Base-by-base conservation (phyloP, 1,284 basidiomycete genomes). In the Cutaneotrichosporon sp. region DNA sequence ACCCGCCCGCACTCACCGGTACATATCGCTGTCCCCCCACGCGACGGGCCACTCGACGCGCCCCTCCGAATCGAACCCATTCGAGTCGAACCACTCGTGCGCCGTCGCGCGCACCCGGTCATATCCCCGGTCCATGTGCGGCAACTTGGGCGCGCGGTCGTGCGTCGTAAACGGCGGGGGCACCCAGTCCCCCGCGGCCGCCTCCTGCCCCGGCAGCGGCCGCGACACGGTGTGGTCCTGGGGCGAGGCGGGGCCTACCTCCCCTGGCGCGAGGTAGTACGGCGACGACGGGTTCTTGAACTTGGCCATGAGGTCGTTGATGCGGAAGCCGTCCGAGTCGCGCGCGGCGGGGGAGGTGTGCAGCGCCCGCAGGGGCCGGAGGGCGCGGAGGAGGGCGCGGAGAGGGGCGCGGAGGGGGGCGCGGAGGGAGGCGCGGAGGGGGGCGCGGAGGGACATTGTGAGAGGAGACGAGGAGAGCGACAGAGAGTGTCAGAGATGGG, bases 11-110 rank as follows among this genome's bases (percentile, higher is more conserved):
- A 71, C 76, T 67, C 66, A 78, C 78, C 69, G 63, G 66, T 75
- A 79, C 65, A 72, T 76, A 66, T 80, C 78, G 45, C 67, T 69
- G 50, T 80, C 75, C 0, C 78, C 78, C 78, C 78, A 80, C 7
- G 75, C 75, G 18, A 76, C 73, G 18, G 74, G 73, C 72, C 75
- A 76, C 58, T 75, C 75, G 51, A 79, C 52, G 7, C 71, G 57
- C 18, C 74, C 75, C 27, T 67, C 58, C 2, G 58, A 36, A 52
- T 76, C 76, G 58, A 69, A 77, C 5, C 72, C 74, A 14, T 75
- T 66, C 33, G 61, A 65, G 63, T 63, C 62, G 24, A 60, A 67
- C 65, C 57, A 64, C 57, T 66, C 55, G 33, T 61, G 61, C 2
- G 43, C 59, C 9, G 65, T 60, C 24, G 65, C 65, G 54, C 65